Percentiles rank a stretch among this genome's conserved stretches.
Conservation (phyloP, 129 eudicot genomes). For the Escallonia herrerae region DNA sequence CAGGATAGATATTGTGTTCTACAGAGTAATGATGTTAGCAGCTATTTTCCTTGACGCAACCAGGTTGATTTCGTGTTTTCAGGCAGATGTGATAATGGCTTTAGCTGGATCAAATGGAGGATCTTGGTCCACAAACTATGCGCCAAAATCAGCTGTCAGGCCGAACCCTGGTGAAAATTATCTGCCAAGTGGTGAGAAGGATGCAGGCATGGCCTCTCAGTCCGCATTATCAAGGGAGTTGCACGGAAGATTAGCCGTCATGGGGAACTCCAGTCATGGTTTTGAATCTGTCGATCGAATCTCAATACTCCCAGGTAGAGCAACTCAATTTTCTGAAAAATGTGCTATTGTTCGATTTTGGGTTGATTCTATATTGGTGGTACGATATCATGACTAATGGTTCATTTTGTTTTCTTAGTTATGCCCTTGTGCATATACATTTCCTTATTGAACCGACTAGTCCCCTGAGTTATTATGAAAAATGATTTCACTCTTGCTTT, state of each 20-base stretch:
- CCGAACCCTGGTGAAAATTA: constrained; percentile 36
- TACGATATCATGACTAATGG: not conserved
- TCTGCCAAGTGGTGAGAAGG: constrained; percentile 31
- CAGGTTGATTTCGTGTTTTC: constrained; percentile 16
- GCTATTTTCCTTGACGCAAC: not conserved
- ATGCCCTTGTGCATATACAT: no score
- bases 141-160: constrained; percentile 39
- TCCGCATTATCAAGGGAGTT: constrained; percentile 28
- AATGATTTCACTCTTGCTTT: no score
- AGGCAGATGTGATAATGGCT: constrained; percentile 93
- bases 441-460: no score
- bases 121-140: constrained; percentile 84
- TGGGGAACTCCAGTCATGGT: constrained; percentile 27
- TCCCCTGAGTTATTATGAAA: no score
- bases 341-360: not conserved
- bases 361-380: not conserved
- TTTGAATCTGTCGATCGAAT: constrained; percentile 33
- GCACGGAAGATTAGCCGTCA: constrained; percentile 24
- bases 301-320: constrained; percentile 17
- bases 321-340: no score
- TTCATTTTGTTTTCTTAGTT: no score
- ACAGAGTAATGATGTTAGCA: no score
- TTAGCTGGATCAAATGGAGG: constrained; percentile 94
- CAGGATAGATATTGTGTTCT: no score
- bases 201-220: constrained; percentile 16